These are phyloP conservation scores for Stenocarpella maydis DNA, from an alignment of 2,329 filamentous ascomycete species.

Conservation along the genomic window DNA sequence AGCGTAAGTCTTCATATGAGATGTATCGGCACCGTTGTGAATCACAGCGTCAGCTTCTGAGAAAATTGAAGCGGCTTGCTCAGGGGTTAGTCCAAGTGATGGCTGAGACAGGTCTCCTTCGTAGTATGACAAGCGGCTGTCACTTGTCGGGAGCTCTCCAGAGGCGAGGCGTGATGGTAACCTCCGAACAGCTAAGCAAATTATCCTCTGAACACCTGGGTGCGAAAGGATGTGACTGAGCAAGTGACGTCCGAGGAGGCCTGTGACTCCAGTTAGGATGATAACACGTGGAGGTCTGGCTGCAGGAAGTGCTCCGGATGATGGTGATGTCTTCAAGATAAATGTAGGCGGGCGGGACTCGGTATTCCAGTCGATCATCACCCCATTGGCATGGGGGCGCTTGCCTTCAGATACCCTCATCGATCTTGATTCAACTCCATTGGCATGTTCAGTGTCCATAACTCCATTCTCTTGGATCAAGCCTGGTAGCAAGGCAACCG, in stretches of 20 bases:
- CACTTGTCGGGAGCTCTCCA: neutral
- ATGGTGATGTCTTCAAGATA: too few relatives aligned
- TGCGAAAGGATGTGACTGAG: conserved; percentile 47
- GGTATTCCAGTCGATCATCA: conserved; percentile 34
- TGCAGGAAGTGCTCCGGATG: neutral
- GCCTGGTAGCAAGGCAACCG: neutral
- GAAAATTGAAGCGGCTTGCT: conserved; percentile 27
- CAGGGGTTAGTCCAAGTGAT: conserved; percentile 38
- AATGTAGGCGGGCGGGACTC: conserved; percentile 29
- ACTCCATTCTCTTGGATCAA: neutral
- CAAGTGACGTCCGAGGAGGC: conserved; percentile 50
- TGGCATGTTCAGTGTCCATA: neutral
- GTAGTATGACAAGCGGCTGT: conserved; percentile 28
- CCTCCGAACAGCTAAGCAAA: conserved; percentile 51
- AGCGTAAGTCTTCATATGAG: conserved; percentile 45
- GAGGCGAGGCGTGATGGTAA: neutral
- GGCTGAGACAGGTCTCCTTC: conserved; percentile 42
- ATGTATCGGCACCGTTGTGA: conserved; percentile 53
- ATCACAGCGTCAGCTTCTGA: conserved; percentile 49
- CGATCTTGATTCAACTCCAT: neutral
- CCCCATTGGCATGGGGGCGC: neutral
- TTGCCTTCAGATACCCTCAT: neutral
- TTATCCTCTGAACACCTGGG: conserved; percentile 45
- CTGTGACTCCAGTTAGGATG: conserved; percentile 48
- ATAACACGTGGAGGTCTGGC: conserved; percentile 34